Evolutionary conservation across 495 filamentous ascomycete genomes (phyloP), one percentile per base, ranked within the genome.

Genomic region (Aspergillus mulundensis): DNA sequence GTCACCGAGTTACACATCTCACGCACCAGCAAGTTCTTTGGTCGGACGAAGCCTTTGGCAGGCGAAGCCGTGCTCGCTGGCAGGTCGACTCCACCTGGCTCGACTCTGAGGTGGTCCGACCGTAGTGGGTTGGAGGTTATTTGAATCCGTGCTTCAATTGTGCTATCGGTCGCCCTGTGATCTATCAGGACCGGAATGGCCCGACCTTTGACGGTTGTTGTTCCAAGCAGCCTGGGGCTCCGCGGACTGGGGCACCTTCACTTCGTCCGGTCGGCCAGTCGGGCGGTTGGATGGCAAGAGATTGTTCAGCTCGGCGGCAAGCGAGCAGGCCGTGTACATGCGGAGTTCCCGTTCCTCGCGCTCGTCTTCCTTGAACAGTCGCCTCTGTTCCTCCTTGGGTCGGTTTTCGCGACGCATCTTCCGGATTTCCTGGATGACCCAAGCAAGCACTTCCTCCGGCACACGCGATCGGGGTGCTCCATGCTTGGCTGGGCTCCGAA

Each of bases 401-500:
- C 92, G 77, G 61, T 90, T 87, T 54, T 84, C 81, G 4, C 94
- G 85, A 54, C 92, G 87, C 59, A 90, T 82, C 50, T 81, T 80
- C 38, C 88, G 87, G 62, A 99, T 95, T 70, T 99, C 95, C 53
- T 91, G 83, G 63, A 91, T 85, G 49, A 96, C 87, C 73, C 88
- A 91, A 19, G 94, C 76, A 24, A 97, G 76, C 5, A 96, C 93
- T 55, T 94, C 90, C 70, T 99, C 94, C 0, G 95, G 84, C 38
- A 84, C 87, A 43, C 82, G 80, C 57, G 72, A 87, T 53, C 94
- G 86, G 32, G 87, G 82, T 12, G 80, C 71, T n/a, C 87, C 86
- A 62, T 91, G 81, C 59, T 85, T 84, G 23, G 78, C 70, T n/a
- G 80, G 75, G 71, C 88, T 92, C 58, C 92, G 91, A 28, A 96